Evolutionary conservation across 2,329 filamentous ascomycete species (phyloP).

Genomic region (Lecanicillium sp.): DNA sequence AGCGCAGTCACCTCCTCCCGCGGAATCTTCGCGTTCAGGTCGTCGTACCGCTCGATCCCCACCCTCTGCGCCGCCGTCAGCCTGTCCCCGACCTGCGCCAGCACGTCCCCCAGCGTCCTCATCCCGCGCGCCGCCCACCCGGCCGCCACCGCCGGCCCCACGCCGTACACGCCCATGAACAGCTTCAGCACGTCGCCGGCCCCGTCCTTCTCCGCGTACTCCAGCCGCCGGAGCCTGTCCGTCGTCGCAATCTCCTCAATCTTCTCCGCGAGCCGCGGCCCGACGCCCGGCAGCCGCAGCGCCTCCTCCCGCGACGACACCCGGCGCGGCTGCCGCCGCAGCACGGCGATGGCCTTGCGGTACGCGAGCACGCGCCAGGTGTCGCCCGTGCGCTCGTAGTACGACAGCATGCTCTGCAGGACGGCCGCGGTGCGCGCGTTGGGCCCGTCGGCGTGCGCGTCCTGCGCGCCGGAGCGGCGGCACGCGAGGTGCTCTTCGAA

Average conservation of each 20-base stretch:
- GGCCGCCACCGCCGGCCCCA: conserved; percentile 62
- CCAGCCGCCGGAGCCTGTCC: conserved; percentile 62
- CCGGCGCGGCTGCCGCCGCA: conserved; percentile 58
- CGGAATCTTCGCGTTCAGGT: conserved; percentile 74
- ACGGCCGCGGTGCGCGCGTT: conserved; percentile 72
- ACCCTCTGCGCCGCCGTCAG: conserved; percentile 66
- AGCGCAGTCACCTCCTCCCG: conserved; percentile 68
- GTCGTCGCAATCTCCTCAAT: conserved; percentile 85
- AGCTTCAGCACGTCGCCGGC: conserved; percentile 57
- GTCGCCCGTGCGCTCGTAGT: conserved; percentile 71
- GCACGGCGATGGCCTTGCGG: conserved; percentile 66
- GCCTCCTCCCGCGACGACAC: conserved; percentile 68
- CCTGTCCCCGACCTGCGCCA: conserved; percentile 41
- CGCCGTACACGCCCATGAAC: conserved; percentile 77
- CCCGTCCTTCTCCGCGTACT: conserved; percentile 58
- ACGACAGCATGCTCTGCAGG: conserved; percentile 69
- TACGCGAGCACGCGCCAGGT: conserved; percentile 72
- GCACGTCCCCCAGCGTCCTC: conserved; percentile 67
- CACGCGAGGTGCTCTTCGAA: conserved; percentile 50
- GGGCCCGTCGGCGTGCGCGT: conserved; percentile 49
- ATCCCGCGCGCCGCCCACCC: conserved; percentile 73
- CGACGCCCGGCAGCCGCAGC: conserved; percentile 59
- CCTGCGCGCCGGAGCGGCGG: conserved; percentile 44
- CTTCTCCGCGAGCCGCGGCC: conserved; percentile 68
- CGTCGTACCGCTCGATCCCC: conserved; percentile 72